These are phyloP conservation scores for Exophiala alcalophila DNA, from an alignment of 2,329 filamentous ascomycete genomes.

Conservation along the genomic window DNA sequence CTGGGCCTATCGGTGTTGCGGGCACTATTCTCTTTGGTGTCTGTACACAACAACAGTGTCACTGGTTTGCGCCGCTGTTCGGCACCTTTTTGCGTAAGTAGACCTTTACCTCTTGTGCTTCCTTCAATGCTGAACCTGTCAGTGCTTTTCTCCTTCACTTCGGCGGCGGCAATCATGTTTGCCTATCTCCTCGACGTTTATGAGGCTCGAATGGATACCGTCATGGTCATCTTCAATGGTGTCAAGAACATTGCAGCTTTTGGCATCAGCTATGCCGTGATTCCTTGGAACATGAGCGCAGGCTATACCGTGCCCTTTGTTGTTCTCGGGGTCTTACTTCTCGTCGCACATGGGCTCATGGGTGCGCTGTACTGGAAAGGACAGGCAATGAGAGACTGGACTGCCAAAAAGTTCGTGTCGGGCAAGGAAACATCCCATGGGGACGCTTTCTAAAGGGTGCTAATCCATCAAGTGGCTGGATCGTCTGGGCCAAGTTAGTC, in stretches of 20 bases:
- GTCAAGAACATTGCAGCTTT: conserved; percentile 19
- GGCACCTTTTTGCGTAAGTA: conserved; percentile 13
- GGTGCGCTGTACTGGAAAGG: conserved; percentile 10
- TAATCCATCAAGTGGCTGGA: too few species aligned
- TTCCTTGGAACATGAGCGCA: conserved; percentile 18
- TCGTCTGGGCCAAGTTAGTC: too few species aligned
- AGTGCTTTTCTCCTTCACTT: conserved; percentile 19
- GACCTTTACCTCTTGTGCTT: not conserved
- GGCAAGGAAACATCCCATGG: conserved; percentile 7
- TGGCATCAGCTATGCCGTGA: conserved; percentile 18
- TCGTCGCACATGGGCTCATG: conserved; percentile 18
- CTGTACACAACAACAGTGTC: conserved; percentile 16
- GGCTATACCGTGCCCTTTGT: conserved; percentile 17
- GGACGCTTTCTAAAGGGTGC: conserved; percentile 10
- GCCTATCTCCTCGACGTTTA: conserved; percentile 18
- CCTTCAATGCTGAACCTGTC: too few species aligned
- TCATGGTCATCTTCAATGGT: conserved; percentile 21
- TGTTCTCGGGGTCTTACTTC: conserved; percentile 14
- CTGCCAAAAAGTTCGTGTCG: conserved; percentile 3
- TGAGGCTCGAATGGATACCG: conserved; percentile 16
- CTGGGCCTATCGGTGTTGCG: conserved; percentile 12
- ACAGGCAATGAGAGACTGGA: conserved; percentile 12
- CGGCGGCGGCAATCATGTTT: conserved; percentile 13
- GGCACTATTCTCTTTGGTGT: conserved; percentile 15
- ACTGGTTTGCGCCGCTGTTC: conserved; percentile 17